Evolutionary conservation across 2,329 filamentous ascomycete species (phyloP).

Genomic region (Pseudopyrenochaeta lycopersici): DNA sequence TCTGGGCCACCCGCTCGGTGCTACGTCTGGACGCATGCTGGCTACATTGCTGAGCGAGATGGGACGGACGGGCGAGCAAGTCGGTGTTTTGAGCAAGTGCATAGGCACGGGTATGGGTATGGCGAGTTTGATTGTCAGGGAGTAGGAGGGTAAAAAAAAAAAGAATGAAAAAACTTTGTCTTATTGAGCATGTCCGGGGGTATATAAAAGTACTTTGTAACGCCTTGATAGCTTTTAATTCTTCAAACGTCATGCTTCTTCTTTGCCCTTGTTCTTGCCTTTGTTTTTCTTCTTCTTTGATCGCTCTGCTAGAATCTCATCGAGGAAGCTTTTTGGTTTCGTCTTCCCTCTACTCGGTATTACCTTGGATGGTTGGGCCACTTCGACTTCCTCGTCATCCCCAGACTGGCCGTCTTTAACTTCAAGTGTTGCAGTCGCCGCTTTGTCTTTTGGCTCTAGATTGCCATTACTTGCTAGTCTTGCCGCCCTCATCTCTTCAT

Average conservation of each 20-base stretch:
- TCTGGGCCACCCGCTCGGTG: conserved; percentile 89
- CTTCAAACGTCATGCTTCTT: not conserved
- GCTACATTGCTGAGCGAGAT: conserved; percentile 76
- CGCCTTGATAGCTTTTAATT: not conserved
- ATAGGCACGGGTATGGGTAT: conserved; percentile 63
- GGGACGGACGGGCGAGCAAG: conserved; percentile 71
- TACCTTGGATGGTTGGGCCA: conserved; percentile 13
- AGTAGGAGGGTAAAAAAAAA: conserved; percentile 37
- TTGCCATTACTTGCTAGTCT: conserved; percentile 2
- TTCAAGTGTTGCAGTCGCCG: not conserved
- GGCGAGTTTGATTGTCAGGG: conserved; percentile 61
- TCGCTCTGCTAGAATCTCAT: conserved; percentile 61
- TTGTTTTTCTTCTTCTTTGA: conserved; percentile 61
- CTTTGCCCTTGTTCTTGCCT: conserved; percentile 8
- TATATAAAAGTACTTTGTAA: not conserved
- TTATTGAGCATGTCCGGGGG: no score
- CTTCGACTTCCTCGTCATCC: conserved; percentile 13
- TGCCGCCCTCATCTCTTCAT: conserved; percentile 15
- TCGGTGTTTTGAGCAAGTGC: conserved; percentile 93
- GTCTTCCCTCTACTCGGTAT: conserved; percentile 26
- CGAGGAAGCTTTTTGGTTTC: conserved; percentile 62
- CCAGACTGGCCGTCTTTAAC: conserved; percentile 2
- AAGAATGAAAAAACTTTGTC: not conserved
- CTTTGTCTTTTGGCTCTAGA: not conserved
- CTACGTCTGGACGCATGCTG: conserved; percentile 84